Base-by-base conservation (phyloP, 1,139 yeast species). In the Suhomyces maxii region DNA sequence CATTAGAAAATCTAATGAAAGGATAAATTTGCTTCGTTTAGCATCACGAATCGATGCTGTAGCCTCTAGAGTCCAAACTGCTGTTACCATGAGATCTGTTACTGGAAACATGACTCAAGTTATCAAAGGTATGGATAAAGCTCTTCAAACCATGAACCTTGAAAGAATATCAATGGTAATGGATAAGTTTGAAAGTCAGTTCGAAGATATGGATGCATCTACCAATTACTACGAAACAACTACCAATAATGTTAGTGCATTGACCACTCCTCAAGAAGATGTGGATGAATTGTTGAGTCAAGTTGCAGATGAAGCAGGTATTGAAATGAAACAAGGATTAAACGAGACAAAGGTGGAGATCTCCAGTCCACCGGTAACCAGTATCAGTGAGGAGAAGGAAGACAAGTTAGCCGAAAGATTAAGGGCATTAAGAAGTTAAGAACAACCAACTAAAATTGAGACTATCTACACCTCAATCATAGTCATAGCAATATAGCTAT, bases 281-380 rank as follows among this genome's bases (percentile, higher is more conserved):
- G 99, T 95, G 30, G 98, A 93, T 64, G 80, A 86, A 50, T 74
- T 95, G 60, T 81, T 95, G 88, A 90, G 79, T 60, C 91, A 89
- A 66, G 93, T 95, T 32, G 99, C 99, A 0, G 99, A 95, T 63
- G 99, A 93, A 64, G 97, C 97, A 1, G 99, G 99, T 2, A 74
- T 95, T 41, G 99, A 95, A 63, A 76, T 93, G 75, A 86, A 86
- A 59, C 98, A 91, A 55, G 86, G 88, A 35, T 71, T 86, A 63
- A 76, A 77, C 59, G 87, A 80, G 48, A 73, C 80, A 23, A 73
- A 79, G 50, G 79, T 76, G 3, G 79, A 73, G 36, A 65, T 75
- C 26, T 55, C 63, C 26, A 64, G 69, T 23, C 77, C 79, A 1
- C 75, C 72, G 8, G 72, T 79, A 18, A 57, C 62, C 18, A 56